Evolutionary conservation across 345 rosid species (phyloP).

Genomic region (Ceriops zippeliana): DNA sequence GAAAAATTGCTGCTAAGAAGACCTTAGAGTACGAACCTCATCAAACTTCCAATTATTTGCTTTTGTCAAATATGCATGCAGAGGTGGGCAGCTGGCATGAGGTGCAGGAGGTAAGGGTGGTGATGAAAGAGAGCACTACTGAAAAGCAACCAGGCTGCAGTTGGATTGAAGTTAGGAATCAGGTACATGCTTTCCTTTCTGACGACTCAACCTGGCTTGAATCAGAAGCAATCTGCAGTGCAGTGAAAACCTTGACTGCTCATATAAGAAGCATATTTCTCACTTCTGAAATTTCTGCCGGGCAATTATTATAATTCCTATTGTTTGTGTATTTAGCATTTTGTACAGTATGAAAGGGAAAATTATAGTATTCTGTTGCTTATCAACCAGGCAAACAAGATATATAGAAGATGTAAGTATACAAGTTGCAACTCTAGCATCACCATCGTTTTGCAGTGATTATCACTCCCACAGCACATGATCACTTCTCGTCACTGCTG

Average conservation of each 20-base stretch:
- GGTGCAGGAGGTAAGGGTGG: slow-evolving; percentile 17
- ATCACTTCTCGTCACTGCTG: no score
- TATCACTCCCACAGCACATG: no score
- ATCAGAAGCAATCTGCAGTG: neutral
- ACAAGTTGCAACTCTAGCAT: no score
- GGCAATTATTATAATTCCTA: neutral
- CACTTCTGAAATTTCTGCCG: neutral
- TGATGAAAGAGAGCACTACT: slow-evolving; percentile 8
- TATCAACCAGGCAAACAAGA: no score
- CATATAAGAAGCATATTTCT: slow-evolving; percentile 6
- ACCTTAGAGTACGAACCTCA: slow-evolving; percentile 15
- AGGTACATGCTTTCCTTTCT: slow-evolving; percentile 14
- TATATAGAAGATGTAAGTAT: no score
- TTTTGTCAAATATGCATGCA: slow-evolving; percentile 21
- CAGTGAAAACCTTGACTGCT: slow-evolving; percentile 12
- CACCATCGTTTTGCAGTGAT: no score
- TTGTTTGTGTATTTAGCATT: neutral
- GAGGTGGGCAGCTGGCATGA: slow-evolving; percentile 20
- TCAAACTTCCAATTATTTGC: slow-evolving; percentile 17
- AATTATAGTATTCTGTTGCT: no score
- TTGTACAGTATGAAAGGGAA: no score
- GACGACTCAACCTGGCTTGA: neutral
- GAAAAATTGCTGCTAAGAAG: slow-evolving; percentile 19
- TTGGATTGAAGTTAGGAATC: slow-evolving; percentile 23
- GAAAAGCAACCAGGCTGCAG: slow-evolving; percentile 24